Evolutionary conservation across 179 eudicot species (phyloP).

Genomic region (Beta corolliflora): DNA sequence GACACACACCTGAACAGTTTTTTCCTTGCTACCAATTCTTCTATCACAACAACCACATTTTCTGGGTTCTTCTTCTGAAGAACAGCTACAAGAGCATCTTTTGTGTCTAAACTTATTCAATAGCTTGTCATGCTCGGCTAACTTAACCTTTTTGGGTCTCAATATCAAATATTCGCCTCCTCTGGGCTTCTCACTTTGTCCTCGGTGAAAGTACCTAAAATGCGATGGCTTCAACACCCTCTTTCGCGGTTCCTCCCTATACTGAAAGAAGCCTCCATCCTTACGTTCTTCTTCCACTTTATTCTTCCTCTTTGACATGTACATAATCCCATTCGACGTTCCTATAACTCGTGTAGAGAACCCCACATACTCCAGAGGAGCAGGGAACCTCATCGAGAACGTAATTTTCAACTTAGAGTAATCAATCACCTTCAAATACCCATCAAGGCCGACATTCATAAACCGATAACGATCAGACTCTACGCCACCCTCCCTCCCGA

Average conservation of each 20-base stretch:
- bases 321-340: conserved; percentile 73
- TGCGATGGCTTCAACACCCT: conserved; percentile 59
- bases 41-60: too few relatives aligned
- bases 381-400: conserved; percentile 75
- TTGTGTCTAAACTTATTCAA: too few relatives aligned
- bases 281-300: conserved; percentile 35
- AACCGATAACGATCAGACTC: conserved; percentile 62
- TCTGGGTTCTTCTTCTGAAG: too few relatives aligned
- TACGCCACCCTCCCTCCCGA: conserved; percentile 54
- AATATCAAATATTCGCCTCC: too few relatives aligned
- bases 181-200: too few relatives aligned
- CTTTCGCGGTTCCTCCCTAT: conserved; percentile 44
- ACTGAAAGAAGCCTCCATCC: conserved; percentile 30
- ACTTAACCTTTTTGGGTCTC: too few relatives aligned
- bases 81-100: too few relatives aligned
- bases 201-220: conserved; percentile 82
- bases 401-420: conserved; percentile 70
- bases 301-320: conserved; percentile 69
- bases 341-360: conserved; percentile 69
- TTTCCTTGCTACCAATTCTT: too few relatives aligned
- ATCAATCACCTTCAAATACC: conserved; percentile 85
- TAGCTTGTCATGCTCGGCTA: too few relatives aligned
- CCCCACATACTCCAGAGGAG: conserved; percentile 71
- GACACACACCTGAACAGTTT: too few relatives aligned
- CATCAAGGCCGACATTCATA: conserved; percentile 80